Percentiles rank a stretch among this genome's conserved stretches.
Conservation (phyloP, 805 yeast species). For the Yamadazyma sp. region DNA sequence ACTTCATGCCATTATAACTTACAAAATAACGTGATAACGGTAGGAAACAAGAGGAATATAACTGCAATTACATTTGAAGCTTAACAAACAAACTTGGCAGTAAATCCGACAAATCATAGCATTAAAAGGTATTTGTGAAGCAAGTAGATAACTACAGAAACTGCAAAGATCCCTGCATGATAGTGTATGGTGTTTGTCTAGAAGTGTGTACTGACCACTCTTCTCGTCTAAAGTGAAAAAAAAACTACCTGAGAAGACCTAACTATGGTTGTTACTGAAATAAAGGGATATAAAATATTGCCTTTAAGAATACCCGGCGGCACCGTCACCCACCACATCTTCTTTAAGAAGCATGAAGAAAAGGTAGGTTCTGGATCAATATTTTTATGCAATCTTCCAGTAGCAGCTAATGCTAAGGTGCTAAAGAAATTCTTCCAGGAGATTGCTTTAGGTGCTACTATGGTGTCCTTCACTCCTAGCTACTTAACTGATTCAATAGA, state of each 20-base stretch:
- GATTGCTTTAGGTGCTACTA: conserved; percentile 63
- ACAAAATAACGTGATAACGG: too few species aligned
- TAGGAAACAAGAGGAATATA: too few species aligned
- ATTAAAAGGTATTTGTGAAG: not conserved
- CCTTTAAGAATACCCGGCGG: conserved; percentile 45
- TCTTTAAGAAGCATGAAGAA: conserved; percentile 60
- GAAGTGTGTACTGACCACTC: conserved; percentile 7
- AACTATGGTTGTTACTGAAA: conserved; percentile 30
- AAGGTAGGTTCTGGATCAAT: conserved; percentile 49
- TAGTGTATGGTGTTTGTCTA: too few species aligned
- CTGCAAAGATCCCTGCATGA: not conserved
- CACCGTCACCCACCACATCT: conserved; percentile 54
- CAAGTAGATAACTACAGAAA: not conserved
- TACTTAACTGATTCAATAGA: conserved; percentile 40
- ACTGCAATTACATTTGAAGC: too few species aligned
- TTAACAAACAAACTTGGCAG: too few species aligned
- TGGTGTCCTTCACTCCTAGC: conserved; percentile 46
- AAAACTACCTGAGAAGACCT: conserved; percentile 10
- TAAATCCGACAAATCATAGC: too few species aligned
- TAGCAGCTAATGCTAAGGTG: conserved; percentile 50
- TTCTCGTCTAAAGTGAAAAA: conserved; percentile 4
- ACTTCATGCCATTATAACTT: too few species aligned
- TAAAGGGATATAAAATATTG: conserved; percentile 58
- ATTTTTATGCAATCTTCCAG: conserved; percentile 78
- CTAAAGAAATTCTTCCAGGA: conserved; percentile 58